Evolutionary conservation across 805 yeast species (phyloP).

Genomic region (Ogataea chonburiensis): DNA sequence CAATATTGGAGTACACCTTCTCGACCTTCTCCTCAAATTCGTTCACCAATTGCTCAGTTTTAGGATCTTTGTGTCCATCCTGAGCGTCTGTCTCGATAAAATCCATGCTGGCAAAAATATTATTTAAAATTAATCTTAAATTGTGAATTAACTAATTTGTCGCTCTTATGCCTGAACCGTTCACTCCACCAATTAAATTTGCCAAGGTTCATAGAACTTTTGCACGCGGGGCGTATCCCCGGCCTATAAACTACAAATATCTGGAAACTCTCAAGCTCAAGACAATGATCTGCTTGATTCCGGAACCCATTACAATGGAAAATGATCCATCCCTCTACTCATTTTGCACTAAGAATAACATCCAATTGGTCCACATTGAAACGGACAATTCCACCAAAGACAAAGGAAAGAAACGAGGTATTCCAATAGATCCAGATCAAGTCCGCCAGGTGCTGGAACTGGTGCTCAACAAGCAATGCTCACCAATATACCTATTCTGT

Average conservation of each 20-base stretch:
- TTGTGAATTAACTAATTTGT: background rate
- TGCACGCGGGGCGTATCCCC: conserved; percentile 85
- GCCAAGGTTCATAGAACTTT: conserved; percentile 66
- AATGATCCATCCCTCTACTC: conserved; percentile 49
- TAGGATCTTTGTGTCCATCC: conserved; percentile 34
- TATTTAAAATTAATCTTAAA: background rate
- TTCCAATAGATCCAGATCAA: conserved; percentile 69
- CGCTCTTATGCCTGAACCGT: conserved; percentile 25
- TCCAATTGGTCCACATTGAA: conserved; percentile 65
- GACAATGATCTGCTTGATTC: conserved; percentile 77
- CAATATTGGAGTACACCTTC: conserved; percentile 43
- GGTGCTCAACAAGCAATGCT: conserved; percentile 54
- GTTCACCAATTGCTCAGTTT: conserved; percentile 56
- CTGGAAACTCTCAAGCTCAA: conserved; percentile 61
- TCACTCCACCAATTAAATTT: conserved; percentile 78
- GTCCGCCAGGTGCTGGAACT: conserved; percentile 60
- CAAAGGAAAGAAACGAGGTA: conserved; percentile 79
- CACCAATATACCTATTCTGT: conserved; percentile 84
- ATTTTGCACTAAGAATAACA: conserved; percentile 54
- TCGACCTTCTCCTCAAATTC: conserved; percentile 47
- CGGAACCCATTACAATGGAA: conserved; percentile 60
- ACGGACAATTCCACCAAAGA: conserved; percentile 60
- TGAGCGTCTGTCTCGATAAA: conserved; percentile 29
- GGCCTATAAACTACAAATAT: conserved; percentile 68
- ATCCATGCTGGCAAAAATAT: conserved; percentile 27